phyloP scores from a whole-genome alignment of 768 basidiomycete genomes.

The Mycena pura region DNA sequence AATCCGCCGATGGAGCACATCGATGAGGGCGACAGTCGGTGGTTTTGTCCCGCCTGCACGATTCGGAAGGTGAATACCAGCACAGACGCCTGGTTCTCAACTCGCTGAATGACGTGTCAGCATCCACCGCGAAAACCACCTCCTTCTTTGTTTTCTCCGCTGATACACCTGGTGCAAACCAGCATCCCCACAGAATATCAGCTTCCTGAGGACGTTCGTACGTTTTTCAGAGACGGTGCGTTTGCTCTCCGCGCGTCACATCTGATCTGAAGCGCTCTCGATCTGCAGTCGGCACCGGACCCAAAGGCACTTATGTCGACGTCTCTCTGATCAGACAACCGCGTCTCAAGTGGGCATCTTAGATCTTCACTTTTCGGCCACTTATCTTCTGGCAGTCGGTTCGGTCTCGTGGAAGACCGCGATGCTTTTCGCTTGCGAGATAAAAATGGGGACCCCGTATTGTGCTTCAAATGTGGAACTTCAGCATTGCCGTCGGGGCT shows the following conservation, averaged over 20 bases:
- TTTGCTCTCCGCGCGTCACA: conserved; percentile 17
- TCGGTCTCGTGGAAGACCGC: conserved; percentile 89
- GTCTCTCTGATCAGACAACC: conserved; percentile 75
- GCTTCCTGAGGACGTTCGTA: conserved; percentile 84
- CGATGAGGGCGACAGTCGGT: conserved; percentile 85
- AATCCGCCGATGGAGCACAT: conserved; percentile 92
- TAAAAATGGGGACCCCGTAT: conserved; percentile 79
- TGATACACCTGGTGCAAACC: conserved; percentile 72
- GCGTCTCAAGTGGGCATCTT: conserved; percentile 76
- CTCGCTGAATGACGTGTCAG: conserved; percentile 46
- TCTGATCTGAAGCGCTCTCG: conserved; percentile 18
- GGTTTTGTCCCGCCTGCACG: conserved; percentile 80
- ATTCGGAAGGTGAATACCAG: conserved; percentile 63
- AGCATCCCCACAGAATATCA: conserved; percentile 83
- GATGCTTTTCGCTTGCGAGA: conserved; percentile 89
- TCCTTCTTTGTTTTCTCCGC: conserved; percentile 70
- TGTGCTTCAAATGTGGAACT: conserved; percentile 90
- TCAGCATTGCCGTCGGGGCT: conserved; percentile 71
- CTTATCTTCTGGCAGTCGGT: conserved; percentile 57
- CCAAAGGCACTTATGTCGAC: conserved; percentile 86
- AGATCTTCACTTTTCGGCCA: conserved; percentile 9
- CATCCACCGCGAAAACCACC: conserved; percentile 72
- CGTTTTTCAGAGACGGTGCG: conserved; percentile 88
- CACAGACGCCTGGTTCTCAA: conserved; percentile 21
- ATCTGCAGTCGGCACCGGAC: conserved; percentile 72